Conservation (phyloP, 202 grass and related monocot species). For the Panicum virgatum region DNA sequence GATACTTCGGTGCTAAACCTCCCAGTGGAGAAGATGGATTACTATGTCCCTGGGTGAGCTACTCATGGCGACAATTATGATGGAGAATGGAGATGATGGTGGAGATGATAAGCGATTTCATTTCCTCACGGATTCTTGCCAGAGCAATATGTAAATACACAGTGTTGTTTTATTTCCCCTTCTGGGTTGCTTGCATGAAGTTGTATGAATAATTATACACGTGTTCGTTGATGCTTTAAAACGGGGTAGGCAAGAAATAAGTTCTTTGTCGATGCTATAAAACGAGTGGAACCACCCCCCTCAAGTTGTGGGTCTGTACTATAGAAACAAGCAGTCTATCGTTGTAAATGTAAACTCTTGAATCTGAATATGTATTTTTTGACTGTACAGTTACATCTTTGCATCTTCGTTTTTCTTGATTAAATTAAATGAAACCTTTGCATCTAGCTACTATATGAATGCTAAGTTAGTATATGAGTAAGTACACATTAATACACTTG, state of each 20-base stretch:
- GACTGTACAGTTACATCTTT: slow-evolving; percentile 1
- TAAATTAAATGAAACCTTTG: neutral
- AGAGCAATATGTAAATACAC: slow-evolving; percentile 32
- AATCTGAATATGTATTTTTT: neutral
- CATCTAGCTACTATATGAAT: neutral
- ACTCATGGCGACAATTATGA: neutral
- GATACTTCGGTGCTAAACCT: slow-evolving; percentile 93
- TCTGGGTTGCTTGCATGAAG: neutral
- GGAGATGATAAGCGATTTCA: neutral
- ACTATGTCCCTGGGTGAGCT: slow-evolving; percentile 62
- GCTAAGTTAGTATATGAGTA: neutral
- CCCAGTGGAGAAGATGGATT: slow-evolving; percentile 93
- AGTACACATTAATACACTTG: too few species aligned
- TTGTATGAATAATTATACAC: slow-evolving; percentile 9
- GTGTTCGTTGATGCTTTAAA: slow-evolving; percentile 6
- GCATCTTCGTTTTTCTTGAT: neutral
- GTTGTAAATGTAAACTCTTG: slow-evolving; percentile 13
- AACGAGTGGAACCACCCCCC: neutral
- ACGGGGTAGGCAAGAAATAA: neutral
- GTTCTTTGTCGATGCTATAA: neutral
- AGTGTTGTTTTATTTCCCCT: slow-evolving; percentile 13
- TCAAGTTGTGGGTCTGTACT: neutral
- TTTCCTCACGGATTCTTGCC: neutral
- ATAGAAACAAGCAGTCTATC: neutral
- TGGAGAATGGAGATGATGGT: slow-evolving; percentile 6